Evolutionary conservation across 140 eudicot genomes (phyloP).

Genomic region (Oenanthe javanica): DNA sequence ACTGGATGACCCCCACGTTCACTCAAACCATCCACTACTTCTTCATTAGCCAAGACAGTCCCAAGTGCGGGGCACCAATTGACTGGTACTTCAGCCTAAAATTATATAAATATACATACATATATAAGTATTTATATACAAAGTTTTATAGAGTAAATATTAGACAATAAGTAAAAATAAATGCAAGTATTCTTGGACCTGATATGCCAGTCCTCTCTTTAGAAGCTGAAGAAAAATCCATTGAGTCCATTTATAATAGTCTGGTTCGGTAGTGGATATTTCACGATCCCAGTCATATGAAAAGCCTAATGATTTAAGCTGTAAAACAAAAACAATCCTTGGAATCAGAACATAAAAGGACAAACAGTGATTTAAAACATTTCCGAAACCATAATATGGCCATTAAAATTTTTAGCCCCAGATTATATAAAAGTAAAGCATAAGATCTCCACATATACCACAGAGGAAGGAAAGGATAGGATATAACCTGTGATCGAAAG

Average conservation of each 20-base stretch:
- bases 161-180: neutral
- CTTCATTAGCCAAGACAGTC: conserved; percentile 97
- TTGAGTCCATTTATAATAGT: conserved; percentile 96
- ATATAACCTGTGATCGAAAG: conserved; percentile 69
- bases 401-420: neutral
- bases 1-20: conserved; percentile 99
- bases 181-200: conserved; percentile 34
- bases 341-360: neutral
- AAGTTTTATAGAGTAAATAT: neutral
- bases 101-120: neutral
- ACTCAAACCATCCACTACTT: conserved; percentile 95
- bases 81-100: conserved; percentile 96
- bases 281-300: conserved; percentile 99
- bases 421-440: neutral
- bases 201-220: conserved; percentile 90
- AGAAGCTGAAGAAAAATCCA: conserved; percentile 97
- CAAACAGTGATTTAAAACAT: neutral
- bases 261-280: conserved; percentile 95
- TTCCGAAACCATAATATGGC: neutral
- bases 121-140: neutral
- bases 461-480: neutral
- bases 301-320: conserved; percentile 95
- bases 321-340: conserved; percentile 20
- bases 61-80: conserved; percentile 99
- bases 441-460: neutral